Base-by-base conservation (phyloP, 2,329 filamentous ascomycete species). In the Claviceps sp. region DNA sequence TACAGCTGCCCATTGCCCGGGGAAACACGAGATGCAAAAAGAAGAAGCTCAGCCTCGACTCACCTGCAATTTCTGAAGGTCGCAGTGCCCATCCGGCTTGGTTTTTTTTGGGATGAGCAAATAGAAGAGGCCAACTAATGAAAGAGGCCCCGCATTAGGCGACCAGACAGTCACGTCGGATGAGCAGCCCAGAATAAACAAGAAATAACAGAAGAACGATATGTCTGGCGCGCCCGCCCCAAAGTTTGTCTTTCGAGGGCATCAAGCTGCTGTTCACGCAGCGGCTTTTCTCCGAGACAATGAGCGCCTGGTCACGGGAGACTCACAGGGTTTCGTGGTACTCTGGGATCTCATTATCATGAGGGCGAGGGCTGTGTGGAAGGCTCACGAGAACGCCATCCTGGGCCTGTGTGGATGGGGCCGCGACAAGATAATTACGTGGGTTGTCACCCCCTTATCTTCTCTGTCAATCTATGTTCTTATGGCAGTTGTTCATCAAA, bases 241-340 rank as follows among this genome's bases (percentile, higher is more conserved):
- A 38, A 77, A 71, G 59, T 70, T 74, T 64, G 81, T 97, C 54
- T 78, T 98, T 40, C 86, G 93, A 56, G 93, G 93, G 50, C 93
- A 97, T 70, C 77, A 80, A 51, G 77, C 85, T 0, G 82, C 89
- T 57, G 82, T 96, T 47, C 89, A 96, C 64, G 79, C 81, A 19
- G 75, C 90, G 4, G 71, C 77, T 50, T 91, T 97, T 63, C 73
- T 88, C 58, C 76, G 80, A 50, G 66, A 71, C 42, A 95, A 96
- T 64, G 75, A 80, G 53, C 84, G 87, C 38, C 80, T 98, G 5
- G 72, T 88, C 13, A 93, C 89, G 0, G 91, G 87, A 39, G 93
- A 98, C 68, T 87, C 89, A 8, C 87, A 95, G 43, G 93, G 93
- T 54, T 96, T 85, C 76, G 74, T 95, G 38, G 78, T 95, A 6